Percentiles rank a stretch among this genome's conserved stretches.
phyloP scores from a whole-genome alignment of 345 rosid species.

The Brassica cretica region DNA sequence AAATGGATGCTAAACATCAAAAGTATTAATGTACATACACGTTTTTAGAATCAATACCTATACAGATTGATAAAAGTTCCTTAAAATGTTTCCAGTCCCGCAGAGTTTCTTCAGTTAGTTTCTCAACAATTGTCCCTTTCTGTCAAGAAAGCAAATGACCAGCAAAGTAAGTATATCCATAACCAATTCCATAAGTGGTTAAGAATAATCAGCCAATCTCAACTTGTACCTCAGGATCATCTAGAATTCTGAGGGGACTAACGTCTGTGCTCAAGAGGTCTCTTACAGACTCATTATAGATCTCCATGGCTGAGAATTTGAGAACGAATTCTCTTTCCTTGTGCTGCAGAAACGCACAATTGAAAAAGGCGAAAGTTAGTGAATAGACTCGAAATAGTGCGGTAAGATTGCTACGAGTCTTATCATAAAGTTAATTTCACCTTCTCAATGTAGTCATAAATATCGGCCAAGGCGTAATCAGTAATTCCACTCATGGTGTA shows the following conservation, averaged over 20 bases:
- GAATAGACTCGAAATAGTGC: conserved; percentile 4
- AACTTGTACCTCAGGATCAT: conserved; percentile 84
- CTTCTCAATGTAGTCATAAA: conserved; percentile 71
- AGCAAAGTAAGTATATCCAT: conserved; percentile 14
- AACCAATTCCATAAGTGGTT: conserved; percentile 24
- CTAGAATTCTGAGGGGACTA: conserved; percentile 82
- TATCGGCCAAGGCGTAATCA: conserved; percentile 70
- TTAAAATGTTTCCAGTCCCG: conserved; percentile 71
- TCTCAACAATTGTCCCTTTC: conserved; percentile 95
- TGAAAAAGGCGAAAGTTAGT: background rate
- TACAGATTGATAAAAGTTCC: conserved; percentile 76
- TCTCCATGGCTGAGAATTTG: conserved; percentile 93
- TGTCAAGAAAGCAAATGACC: conserved; percentile 39
- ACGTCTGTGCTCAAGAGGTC: conserved; percentile 75
- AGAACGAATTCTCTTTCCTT: conserved; percentile 74
- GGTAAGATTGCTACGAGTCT: background rate
- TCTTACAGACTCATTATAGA: conserved; percentile 91
- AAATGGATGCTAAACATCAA: conserved; percentile 26
- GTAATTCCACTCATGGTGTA: conserved; percentile 91
- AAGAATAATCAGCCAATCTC: conserved; percentile 21
- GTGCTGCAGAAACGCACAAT: conserved; percentile 50
- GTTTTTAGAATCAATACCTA: conserved; percentile 46
- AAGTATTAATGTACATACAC: conserved; percentile 6
- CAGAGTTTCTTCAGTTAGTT: conserved; percentile 73
- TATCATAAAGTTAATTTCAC: conserved; percentile 38